Evolutionary conservation across 805 yeast species (phyloP).

Genomic region (Candida succiphila): DNA sequence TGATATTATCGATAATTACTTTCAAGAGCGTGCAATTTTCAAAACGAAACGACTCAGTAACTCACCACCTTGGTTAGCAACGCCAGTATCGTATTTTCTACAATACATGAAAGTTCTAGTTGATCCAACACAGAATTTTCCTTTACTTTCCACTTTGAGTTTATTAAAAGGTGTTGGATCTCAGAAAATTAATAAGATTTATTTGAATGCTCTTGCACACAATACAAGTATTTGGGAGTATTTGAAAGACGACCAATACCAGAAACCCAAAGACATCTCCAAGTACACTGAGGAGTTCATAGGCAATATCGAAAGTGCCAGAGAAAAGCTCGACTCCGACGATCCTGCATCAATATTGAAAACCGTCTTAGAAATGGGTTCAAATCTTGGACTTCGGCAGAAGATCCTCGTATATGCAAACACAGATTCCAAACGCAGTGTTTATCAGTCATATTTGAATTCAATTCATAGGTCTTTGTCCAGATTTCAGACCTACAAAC

Average conservation of each 20-base stretch:
- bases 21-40: slow-evolving; percentile 29
- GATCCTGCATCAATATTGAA: slow-evolving; percentile 28
- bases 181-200: slow-evolving; percentile 9
- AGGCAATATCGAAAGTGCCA: slow-evolving; percentile 8
- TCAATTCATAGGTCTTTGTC: slow-evolving; percentile 26
- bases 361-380: slow-evolving; percentile 22
- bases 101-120: slow-evolving; percentile 37
- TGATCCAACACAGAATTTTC: slow-evolving; percentile 18
- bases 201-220: slow-evolving; percentile 7
- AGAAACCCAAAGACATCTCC: slow-evolving; percentile 5
- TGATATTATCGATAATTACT: slow-evolving; percentile 24
- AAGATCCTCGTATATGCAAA: slow-evolving; percentile 16
- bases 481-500: slow-evolving; percentile 10
- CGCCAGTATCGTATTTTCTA: slow-evolving; percentile 32
- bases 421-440: slow-evolving; percentile 8
- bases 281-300: slow-evolving; percentile 6
- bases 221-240: slow-evolving; percentile 15
- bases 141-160: slow-evolving; percentile 16
- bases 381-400: slow-evolving; percentile 24
- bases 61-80: slow-evolving; percentile 42
- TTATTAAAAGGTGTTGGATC: slow-evolving; percentile 14
- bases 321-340: slow-evolving; percentile 14
- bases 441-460: slow-evolving; percentile 21
- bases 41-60: slow-evolving; percentile 32
- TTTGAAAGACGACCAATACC: slow-evolving; percentile 5